phyloP scores from a whole-genome alignment of 2,329 filamentous ascomycete genomes.

The Nothophaeocryptopus gaeumannii region DNA sequence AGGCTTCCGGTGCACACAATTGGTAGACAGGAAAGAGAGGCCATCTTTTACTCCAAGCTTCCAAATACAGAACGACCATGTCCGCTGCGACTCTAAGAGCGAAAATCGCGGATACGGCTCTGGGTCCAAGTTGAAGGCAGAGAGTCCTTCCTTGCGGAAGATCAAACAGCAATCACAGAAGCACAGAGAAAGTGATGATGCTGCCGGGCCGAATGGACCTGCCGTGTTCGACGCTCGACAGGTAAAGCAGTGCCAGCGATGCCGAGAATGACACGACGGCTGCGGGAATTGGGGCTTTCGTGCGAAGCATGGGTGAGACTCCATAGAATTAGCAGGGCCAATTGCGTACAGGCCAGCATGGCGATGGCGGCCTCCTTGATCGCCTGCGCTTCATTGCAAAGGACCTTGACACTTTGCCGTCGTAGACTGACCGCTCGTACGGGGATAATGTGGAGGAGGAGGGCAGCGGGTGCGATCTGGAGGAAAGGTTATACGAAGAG shows the following conservation, averaged over 20 bases:
- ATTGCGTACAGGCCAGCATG: constrained; percentile 17
- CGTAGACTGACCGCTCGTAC: constrained; percentile 16
- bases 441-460: constrained; percentile 20
- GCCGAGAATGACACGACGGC: constrained; percentile 18
- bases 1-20: constrained; percentile 20
- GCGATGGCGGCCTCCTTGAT: constrained; percentile 17
- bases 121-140: constrained; percentile 18
- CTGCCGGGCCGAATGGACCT: constrained; percentile 19
- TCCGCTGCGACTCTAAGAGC: constrained; percentile 19
- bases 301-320: constrained; percentile 15
- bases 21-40: constrained; percentile 18
- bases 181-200: constrained; percentile 22
- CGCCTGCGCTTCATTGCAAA: constrained; percentile 10
- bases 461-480: constrained; percentile 19
- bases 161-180: constrained; percentile 21
- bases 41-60: constrained; percentile 22
- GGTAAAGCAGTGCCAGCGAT: constrained; percentile 19
- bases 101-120: constrained; percentile 15
- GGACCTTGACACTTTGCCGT: constrained; percentile 20
- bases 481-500: constrained; percentile 27
- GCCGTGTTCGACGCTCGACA: constrained; percentile 21
- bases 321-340: constrained; percentile 20
- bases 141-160: constrained; percentile 24
- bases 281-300: constrained; percentile 18
- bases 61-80: constrained; percentile 20